Evolutionary conservation across 345 rosid species (phyloP), one percentile per base, ranked within the genome.

Genomic region (Adansonia digitata): DNA sequence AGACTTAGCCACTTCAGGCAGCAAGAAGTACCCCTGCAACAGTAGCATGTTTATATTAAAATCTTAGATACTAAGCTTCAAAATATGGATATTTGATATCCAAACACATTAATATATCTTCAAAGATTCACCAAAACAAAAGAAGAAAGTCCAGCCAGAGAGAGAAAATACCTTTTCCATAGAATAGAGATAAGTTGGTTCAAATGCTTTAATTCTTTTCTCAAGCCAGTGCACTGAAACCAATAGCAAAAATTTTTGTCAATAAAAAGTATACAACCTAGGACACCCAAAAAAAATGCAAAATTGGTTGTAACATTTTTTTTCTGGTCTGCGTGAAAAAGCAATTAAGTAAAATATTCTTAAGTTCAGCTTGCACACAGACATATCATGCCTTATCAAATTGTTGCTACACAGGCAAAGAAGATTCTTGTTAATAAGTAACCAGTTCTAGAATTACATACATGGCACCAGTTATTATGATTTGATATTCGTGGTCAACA

Each of bases 101-200:
- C 39, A 20, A 11, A 15, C 42, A 22, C 43, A 66, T 39, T 35
- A 64, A 45, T 40, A 20, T 34, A 68, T 71, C 71, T 35, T 37
- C 49, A 63, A 75, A 78, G 6, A 22, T 59, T 57, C 42, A 52
- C 39, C 24, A 37, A 55, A 20, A 15, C 0, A 45, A 53, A 24
- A 69, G 35, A 34, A 37, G 34, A 57, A 73, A 37, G n/a, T 24
- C 68, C 37, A 52, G 26, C 40, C 35, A 67, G 53, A 64, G 22
- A 64, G 22, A 77, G 68, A 59, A 42, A 31, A 73, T 76, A 95
- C 99, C 97, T 96, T 95, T 77, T 95, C 98, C 89, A 85, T 88
- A 46, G 97, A 90, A 84, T 93, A 95, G 63, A 95, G 76, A 82
- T 91, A 95, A 59, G 90, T 86, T 70, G 99, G 97, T 77, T 93